These are phyloP conservation scores for Hippophae tibetana DNA, from an alignment of 306 rosid genomes.

Conservation along the genomic window DNA sequence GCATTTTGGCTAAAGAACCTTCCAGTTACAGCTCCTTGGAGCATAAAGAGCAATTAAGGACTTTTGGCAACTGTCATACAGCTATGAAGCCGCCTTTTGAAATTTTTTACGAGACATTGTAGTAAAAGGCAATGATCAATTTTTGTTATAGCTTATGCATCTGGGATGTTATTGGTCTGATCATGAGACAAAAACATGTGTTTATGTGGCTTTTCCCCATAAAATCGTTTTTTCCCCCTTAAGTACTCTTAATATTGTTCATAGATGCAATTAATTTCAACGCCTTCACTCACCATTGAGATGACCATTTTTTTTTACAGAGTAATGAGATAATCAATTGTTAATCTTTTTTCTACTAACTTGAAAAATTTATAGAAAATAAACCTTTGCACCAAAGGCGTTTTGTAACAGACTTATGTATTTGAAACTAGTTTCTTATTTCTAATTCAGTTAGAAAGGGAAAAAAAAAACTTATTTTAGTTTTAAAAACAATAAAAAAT, in stretches of 20 bases:
- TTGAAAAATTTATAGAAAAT: no score
- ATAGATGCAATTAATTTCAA: not conserved
- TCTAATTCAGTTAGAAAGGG: no score
- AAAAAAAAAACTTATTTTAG: no score
- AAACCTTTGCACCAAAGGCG: no score
- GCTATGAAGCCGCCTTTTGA: conserved; percentile 44
- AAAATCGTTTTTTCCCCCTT: no score
- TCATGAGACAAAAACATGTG: conserved; percentile 20
- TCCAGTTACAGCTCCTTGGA: conserved; percentile 38
- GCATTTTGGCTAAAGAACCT: conserved; percentile 53
- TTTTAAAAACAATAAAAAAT: no score
- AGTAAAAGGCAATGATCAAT: conserved; percentile 43
- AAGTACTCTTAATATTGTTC: not conserved
- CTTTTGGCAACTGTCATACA: conserved; percentile 46
- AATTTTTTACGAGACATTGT: conserved; percentile 42
- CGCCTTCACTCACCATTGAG: no score
- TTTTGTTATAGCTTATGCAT: conserved; percentile 50
- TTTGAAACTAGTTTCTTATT: no score
- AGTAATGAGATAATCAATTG: no score
- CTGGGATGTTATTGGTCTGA: conserved; percentile 40
- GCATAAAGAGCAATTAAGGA: conserved; percentile 52
- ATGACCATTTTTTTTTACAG: no score
- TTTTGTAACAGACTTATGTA: no score
- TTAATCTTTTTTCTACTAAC: no score
- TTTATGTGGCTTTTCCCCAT: conserved; percentile 2